Evolutionary conservation across 306 rosid genomes (phyloP), one percentile per base, ranked within the genome.

Genomic region (Lathyrus tuberosus): DNA sequence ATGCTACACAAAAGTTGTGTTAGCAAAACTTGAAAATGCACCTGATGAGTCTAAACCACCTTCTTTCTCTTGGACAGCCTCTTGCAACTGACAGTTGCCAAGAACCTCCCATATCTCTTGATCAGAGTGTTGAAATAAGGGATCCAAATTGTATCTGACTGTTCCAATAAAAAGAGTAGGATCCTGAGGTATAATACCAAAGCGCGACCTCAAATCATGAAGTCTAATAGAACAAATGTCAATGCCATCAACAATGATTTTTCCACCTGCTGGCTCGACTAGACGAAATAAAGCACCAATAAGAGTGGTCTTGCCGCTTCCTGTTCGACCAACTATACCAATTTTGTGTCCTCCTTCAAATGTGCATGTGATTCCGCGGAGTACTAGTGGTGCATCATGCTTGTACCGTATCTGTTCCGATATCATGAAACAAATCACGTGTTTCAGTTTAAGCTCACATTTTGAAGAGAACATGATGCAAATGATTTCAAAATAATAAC

Each of bases 81-180:
- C 96, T 56, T 57, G 78, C 65, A 92, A 88, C 61, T 89, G 96
- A 76, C 98, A 87, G 78, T 92, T 89, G n/a, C 83, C 86, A 20
- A 92, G 92, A 63, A 87, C 95, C 98, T 89, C 92, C 95, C 96
- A 89, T 82, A 92, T 84, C 77, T 87, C 88, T n/a, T 77, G 75
- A 77, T 87, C 95, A 60, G 89, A 76, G 67, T 87, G 83, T 74
- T 84, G 88, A 49, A 82, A 82, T 62, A 92, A 84, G 3, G 98
- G 98, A 22, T 92, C 98, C 83, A 92, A 59, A 76, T 92, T 92
- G 78, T 77, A 92, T 89, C 96, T 83, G 6, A 92, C 87, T 14
- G 92, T 86, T 26, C 98, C 98, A 69, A 82, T 88, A 53, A 53
- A 53, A 53, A 53, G 59, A 53, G 59, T 53, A 53, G 59, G 59